These are phyloP conservation scores for Dentipellis fragilis DNA, from an alignment of 768 basidiomycete genomes.

Conservation along the genomic window DNA sequence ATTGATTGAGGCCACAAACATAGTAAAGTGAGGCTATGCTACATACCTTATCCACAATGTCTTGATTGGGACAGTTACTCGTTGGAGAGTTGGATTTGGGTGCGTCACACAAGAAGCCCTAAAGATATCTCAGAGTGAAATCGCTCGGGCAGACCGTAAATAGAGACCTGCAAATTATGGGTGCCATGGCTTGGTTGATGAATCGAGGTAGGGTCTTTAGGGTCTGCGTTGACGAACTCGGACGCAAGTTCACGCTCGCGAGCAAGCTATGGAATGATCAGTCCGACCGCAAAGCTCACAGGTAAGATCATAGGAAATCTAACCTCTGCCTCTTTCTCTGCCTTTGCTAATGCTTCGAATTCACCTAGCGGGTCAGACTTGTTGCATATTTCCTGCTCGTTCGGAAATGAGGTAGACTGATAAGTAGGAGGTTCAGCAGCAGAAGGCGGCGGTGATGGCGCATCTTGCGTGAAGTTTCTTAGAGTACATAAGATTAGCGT, in stretches of 20 bases:
- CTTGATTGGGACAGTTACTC: slow-evolving; percentile 48
- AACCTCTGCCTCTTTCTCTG: background rate
- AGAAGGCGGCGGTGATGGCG: too few relatives aligned
- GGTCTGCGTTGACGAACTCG: background rate
- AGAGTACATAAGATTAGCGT: background rate
- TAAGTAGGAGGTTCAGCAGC: too few relatives aligned
- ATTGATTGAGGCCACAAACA: background rate
- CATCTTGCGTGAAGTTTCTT: background rate
- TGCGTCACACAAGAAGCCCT: slow-evolving; percentile 65
- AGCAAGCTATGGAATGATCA: background rate
- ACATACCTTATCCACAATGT: slow-evolving; percentile 66
- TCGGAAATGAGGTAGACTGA: too few relatives aligned
- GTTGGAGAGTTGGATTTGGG: slow-evolving; percentile 22
- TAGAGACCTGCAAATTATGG: background rate
- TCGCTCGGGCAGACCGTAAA: background rate
- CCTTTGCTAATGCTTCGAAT: slow-evolving; percentile 1
- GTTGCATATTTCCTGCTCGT: background rate
- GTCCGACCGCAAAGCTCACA: too few relatives aligned
- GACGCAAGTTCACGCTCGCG: background rate
- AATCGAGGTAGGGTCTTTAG: too few relatives aligned
- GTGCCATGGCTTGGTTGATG: too few relatives aligned
- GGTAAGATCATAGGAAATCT: background rate
- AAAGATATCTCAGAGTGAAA: background rate
- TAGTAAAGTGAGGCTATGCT: background rate
- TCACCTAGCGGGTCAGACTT: background rate